Evolutionary conservation across 192 early-diverging fungal genomes (phyloP), one percentile per base, ranked within the genome.

Genomic region (Fimicolochytrium jonesii): DNA sequence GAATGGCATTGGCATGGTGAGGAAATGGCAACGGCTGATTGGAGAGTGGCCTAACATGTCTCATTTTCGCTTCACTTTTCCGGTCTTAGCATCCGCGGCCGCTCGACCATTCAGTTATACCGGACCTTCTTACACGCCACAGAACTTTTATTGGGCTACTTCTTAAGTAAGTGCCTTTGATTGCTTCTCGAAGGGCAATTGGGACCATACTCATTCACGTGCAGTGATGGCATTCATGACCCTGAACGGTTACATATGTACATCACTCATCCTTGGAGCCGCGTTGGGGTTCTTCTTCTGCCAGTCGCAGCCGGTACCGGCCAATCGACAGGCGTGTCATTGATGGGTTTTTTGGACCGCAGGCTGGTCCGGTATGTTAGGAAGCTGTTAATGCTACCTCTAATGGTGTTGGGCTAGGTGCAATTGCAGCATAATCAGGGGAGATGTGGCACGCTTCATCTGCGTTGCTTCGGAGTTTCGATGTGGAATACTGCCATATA

Each of bases 211-310:
- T 18, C 6, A 9, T 47, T 22, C 20, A 22, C 22, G 7, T 7
- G 6, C 28, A 50, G 48, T 50, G 48, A 50, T 50, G 48, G 48
- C 48, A 6, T 50, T 50, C 25, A 50, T 50, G 48, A 50, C 48
- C 5, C 48, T 50, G 48, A 50, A 50, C 15, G 48, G 48, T 15
- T 50, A 23, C 48, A 4, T 50, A 17, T 50, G 48, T 15, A 50
- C 30, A 5, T 5, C 48, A 6, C 25, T 50, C 9, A 15, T 50
- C 5, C 25, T 50, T 29, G 48, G 48, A 4, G 20, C 48, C 20
- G 5, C 23, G 3, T 3, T 23, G 2, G 48, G 48, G 3, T 50
- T 50, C 28, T 50, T 23, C 48, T 17, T 50, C 17, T 30, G 30
- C 28, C 48, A 50, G 25, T n/a, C n/a, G n/a, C n/a, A n/a, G n/a